These are phyloP conservation scores for Dioszegia crocea DNA, from an alignment of 768 basidiomycete species.

Conservation along the genomic window DNA sequence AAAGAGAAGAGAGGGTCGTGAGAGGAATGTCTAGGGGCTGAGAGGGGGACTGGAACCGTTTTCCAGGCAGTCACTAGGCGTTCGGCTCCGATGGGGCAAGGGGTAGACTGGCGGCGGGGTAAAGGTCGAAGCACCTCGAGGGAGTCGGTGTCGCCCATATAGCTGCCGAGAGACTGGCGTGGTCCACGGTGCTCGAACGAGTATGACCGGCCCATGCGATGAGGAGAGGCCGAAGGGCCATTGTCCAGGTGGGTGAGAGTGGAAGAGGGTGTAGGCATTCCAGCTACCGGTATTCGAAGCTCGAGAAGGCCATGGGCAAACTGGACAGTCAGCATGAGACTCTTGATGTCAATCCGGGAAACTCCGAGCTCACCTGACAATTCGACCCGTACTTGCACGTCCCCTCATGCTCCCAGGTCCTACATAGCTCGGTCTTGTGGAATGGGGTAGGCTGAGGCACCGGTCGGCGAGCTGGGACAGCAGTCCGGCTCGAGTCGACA, in stretches of 20 bases:
- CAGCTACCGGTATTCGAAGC: constrained; percentile 12
- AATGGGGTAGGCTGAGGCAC: constrained; percentile 3
- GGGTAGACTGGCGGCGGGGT: not conserved
- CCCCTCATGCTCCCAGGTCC: constrained; percentile 22
- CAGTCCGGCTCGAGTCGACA: not conserved
- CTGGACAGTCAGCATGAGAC: not conserved
- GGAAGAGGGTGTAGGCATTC: not conserved
- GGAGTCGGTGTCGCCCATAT: not conserved
- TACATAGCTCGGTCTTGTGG: constrained; percentile 40
- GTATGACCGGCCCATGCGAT: not conserved
- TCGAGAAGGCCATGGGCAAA: constrained; percentile 29
- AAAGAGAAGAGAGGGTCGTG: not conserved
- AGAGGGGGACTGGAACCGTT: constrained; percentile 1
- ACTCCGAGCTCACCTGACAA: constrained; percentile 31
- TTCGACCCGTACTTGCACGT: constrained; percentile 28
- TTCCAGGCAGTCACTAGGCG: not conserved
- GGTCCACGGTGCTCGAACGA: not conserved
- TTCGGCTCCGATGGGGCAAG: constrained; percentile 2
- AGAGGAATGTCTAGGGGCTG: not conserved
- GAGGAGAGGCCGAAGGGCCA: not conserved
- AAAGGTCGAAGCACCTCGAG: not conserved
- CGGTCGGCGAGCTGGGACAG: not conserved
- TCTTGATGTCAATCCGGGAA: not conserved
- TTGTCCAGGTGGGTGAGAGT: not conserved
- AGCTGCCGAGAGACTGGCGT: not conserved